phyloP scores from a whole-genome alignment of 1,284 basidiomycete species.

The Ganoderma sp. region DNA sequence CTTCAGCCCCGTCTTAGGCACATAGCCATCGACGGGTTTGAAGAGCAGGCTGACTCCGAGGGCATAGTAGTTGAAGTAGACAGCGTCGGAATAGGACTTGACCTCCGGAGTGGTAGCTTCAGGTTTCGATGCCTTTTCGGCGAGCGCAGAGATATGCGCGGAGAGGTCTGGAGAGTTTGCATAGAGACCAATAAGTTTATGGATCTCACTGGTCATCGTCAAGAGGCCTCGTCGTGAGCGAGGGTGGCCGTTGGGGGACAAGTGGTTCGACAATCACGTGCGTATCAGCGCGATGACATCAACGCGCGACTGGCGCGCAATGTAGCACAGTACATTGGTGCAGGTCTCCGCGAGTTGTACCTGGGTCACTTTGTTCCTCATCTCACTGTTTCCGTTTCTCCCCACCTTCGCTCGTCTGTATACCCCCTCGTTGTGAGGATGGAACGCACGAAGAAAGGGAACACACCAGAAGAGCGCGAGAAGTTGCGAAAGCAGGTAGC shows the following conservation, averaged over 20 bases:
- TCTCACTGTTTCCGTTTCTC: background rate
- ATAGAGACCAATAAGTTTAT: slow-evolving; percentile 48
- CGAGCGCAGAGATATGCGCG: slow-evolving; percentile 51
- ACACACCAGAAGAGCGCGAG: slow-evolving; percentile 24
- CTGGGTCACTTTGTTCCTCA: background rate
- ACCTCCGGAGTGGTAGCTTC: slow-evolving; percentile 56
- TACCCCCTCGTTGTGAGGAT: slow-evolving; percentile 9
- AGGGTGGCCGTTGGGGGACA: slow-evolving; percentile 17
- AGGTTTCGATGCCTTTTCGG: slow-evolving; percentile 33
- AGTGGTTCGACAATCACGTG: slow-evolving; percentile 27
- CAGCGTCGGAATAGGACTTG: slow-evolving; percentile 79
- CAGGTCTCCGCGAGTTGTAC: background rate
- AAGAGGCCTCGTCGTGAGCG: background rate
- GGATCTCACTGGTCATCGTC: slow-evolving; percentile 38
- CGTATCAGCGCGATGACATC: slow-evolving; percentile 18
- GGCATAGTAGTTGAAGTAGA: slow-evolving; percentile 83
- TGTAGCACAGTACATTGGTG: background rate
- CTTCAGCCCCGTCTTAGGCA: slow-evolving; percentile 53
- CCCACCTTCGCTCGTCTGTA: background rate
- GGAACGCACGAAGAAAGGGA: slow-evolving; percentile 20
- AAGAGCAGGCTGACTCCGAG: slow-evolving; percentile 84
- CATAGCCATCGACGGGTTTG: slow-evolving; percentile 64
- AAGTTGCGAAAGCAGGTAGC: slow-evolving; percentile 28
- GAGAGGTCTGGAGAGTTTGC: slow-evolving; percentile 54
- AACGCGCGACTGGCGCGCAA: background rate